Evolutionary conservation across 805 yeast species (phyloP).

Genomic region (Myxozyma melibiosi): DNA sequence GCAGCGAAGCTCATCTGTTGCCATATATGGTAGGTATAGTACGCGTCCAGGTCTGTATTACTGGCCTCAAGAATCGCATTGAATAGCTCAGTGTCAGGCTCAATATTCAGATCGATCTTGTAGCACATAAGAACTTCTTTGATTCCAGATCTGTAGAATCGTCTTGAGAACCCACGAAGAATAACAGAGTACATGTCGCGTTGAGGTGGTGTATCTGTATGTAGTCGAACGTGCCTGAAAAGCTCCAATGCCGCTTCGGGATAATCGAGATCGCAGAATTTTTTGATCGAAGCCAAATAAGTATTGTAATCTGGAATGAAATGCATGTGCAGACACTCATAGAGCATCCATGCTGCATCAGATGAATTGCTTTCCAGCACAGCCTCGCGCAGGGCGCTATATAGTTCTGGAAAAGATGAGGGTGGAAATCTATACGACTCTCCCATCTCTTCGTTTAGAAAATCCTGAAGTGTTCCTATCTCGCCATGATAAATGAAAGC

Average conservation of each 20-base stretch:
- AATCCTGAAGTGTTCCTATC: constrained; percentile 47
- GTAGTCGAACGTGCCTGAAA: constrained; percentile 60
- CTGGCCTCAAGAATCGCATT: constrained; percentile 69
- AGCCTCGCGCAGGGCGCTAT: constrained; percentile 50
- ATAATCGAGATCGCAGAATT: constrained; percentile 55
- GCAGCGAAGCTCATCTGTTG: constrained; percentile 59
- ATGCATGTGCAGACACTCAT: constrained; percentile 56
- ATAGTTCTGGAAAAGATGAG: constrained; percentile 44
- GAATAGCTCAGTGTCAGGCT: constrained; percentile 58
- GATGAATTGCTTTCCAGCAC: constrained; percentile 45
- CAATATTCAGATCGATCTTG: constrained; percentile 62
- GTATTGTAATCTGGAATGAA: constrained; percentile 61
- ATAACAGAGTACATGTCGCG: constrained; percentile 61
- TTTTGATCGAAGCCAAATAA: constrained; percentile 60
- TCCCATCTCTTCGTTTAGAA: constrained; percentile 49
- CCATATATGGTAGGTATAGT: constrained; percentile 62
- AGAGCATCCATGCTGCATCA: constrained; percentile 59
- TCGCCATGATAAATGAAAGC: constrained; percentile 44
- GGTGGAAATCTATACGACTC: constrained; percentile 34
- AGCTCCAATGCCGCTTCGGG: constrained; percentile 65
- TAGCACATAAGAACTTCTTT: constrained; percentile 62
- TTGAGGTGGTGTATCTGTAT: constrained; percentile 25
- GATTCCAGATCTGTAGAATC: constrained; percentile 65
- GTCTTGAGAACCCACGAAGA: constrained; percentile 62
- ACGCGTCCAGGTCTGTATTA: constrained; percentile 56